Base-by-base conservation (phyloP, 2,329 filamentous ascomycete species). In the Ophiognomonia clavigignenti-juglandacearum region DNA sequence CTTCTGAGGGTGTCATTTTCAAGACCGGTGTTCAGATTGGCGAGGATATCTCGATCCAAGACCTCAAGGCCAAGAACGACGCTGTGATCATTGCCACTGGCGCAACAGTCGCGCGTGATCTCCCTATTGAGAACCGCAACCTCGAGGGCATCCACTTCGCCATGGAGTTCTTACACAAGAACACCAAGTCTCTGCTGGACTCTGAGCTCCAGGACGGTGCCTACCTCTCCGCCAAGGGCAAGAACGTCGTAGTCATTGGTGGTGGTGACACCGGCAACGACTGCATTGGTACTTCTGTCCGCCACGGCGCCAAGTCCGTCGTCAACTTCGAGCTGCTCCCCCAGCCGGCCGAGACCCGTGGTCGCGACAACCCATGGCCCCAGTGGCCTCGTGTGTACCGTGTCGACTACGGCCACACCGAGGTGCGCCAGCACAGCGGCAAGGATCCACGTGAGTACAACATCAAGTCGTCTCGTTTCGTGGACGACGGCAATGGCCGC, bases 341-440 rank as follows among this genome's bases (percentile, higher is more conserved):
- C 24, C 90, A 96, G 70, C 92, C 92, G 57, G 89, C 91, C 7
- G 81, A 87, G 51, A 85, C 95, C 77, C 89, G 92, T 70, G 90
- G 88, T 54, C 80, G 82, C 54, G 92, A 96, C 70, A 97, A 97
- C 76, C 92, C 92, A 53, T 97, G 92, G 92, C 92, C 92, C 9
- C 92, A 96, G 71, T 97, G 92, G 91, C 92, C 92, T 48, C 88
- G 91, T 61, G 91, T 96, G 65, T 96, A 96, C 78, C 90, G 92
- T 59, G 88, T 96, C n/a, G 92, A 97, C 70, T 97, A 97, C 62
- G 92, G 92, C 47, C 92, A 97, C 75, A 86, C 85, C 14, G 92
- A 97, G 69, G 92, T 96, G 60, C 90, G 92, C 68, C 90, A 92
- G 57, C 91, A 96, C 74, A 92, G 91, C 74, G 92, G 92, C 70